Conservation (phyloP, 306 rosid species). For the Leucaena leucocephala region DNA sequence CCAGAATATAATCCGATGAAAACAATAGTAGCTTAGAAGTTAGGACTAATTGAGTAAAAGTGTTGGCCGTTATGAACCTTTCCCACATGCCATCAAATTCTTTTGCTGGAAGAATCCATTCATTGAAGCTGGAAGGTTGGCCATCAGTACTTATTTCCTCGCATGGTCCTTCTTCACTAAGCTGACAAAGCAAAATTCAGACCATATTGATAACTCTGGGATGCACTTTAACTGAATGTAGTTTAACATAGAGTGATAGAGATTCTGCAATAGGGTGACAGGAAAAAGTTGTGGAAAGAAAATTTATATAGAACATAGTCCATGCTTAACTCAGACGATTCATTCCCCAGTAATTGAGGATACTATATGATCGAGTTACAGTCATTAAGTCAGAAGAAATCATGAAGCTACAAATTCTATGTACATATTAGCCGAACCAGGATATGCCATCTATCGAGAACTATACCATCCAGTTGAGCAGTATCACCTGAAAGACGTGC, state of each 20-base stretch:
- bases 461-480: constrained; percentile 15
- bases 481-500: constrained; percentile 87
- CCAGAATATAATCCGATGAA: constrained; percentile 22
- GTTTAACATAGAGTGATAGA: neutral
- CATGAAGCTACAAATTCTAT: constrained; percentile 3
- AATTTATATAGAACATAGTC: constrained; percentile 1
- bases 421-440: constrained; percentile 8
- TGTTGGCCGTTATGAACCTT: constrained; percentile 60
- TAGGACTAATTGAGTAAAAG: constrained; percentile 22
- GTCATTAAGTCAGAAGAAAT: constrained; percentile 5
- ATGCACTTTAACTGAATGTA: constrained; percentile 9
- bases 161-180: constrained; percentile 91
- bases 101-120: constrained; percentile 96
- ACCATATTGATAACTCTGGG: constrained; percentile 27
- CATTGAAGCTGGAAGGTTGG: constrained; percentile 83
- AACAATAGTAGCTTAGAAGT: constrained; percentile 7
- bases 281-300: constrained; percentile 2
- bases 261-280: constrained; percentile 27
- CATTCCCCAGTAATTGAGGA: neutral
- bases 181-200: constrained; percentile 60
- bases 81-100: constrained; percentile 99
- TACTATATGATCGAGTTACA: constrained; percentile 21
- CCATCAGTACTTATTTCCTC: constrained; percentile 90
- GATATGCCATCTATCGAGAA: constrained; percentile 17
- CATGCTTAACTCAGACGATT: constrained; percentile 9